Base-by-base conservation (phyloP, 495 filamentous ascomycete species). In the Pseudomonodictys pantanalensis region DNA sequence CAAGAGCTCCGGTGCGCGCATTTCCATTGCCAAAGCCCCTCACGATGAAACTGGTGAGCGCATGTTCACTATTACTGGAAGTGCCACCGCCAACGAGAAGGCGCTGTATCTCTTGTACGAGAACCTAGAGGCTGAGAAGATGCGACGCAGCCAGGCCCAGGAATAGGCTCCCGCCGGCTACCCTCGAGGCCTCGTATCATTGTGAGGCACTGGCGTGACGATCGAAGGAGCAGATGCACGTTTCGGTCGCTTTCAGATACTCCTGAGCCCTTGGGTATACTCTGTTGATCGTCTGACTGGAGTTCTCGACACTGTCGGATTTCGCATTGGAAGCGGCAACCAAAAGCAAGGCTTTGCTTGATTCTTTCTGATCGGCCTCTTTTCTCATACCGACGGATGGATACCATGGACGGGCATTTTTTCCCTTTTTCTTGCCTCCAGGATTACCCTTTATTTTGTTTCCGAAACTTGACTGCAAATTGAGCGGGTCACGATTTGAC, bases 31-130 rank as follows among this genome's bases (percentile, higher is more conserved):
- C 64, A 98, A 98, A 80, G 89, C 91, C 22, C 91, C 95, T 29
- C 93, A 98, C 67, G 93, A 97, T 65, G 95, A 97, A 54, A 92
- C 90, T 44, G 93, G 93, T 51, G 93, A 98, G 81, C 85, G 93
- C 68, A 97, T 98, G 93, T 98, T 97, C 78, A 97, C 93, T 61
- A 97, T 98, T 71, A 96, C 95, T 82, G 93, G 93, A 58, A 95
- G 89, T 55, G 84, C 86, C 23, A 82, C 82, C 73, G 88, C 88
- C 60, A 97, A 97, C 68, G 93, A 98, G 77, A 91, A 91, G 64
- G 93, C 93, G 15, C 80, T 98, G 8, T 97, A 92, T 72, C 83
- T 97, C 32, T 82, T 98, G 47, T 98, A 98, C 76, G 93, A 98
- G 81, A 97, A 98, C 75, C 84, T 98, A 29, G 93, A 98, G 75